Evolutionary conservation across 2,329 filamentous ascomycete species (phyloP).

Genomic region (Phaeoacremonium minimum): DNA sequence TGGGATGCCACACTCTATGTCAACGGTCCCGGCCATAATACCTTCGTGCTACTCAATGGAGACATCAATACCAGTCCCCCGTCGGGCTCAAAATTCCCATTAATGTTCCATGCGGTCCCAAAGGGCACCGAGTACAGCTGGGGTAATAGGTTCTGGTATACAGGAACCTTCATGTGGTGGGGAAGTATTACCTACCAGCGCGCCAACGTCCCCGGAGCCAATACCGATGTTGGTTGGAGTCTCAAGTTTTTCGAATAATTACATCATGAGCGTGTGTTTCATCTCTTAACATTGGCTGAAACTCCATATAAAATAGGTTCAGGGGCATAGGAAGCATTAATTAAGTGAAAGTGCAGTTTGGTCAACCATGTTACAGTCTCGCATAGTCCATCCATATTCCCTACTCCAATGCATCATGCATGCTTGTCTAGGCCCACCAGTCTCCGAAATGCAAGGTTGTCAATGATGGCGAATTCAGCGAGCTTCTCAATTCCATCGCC

Average conservation of each 20-base stretch:
- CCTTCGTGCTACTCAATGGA: slow-evolving; percentile 14
- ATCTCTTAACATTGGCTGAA: too few species aligned
- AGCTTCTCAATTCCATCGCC: slow-evolving; percentile 25
- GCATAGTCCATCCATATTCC: background rate
- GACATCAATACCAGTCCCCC: too few species aligned
- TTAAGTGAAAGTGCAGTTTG: too few species aligned
- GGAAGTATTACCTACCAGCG: slow-evolving; percentile 11
- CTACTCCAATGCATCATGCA: background rate
- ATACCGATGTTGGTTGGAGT: too few species aligned
- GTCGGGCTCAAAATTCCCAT: too few species aligned
- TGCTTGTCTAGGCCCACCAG: slow-evolving; percentile 19
- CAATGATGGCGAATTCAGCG: slow-evolving; percentile 28
- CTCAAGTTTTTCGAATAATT: too few species aligned
- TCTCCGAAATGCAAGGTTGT: slow-evolving; percentile 28
- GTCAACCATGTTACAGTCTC: too few species aligned
- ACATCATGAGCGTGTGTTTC: too few species aligned
- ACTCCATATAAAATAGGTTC: too few species aligned
- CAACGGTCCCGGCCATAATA: slow-evolving; percentile 18
- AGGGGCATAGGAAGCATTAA: too few species aligned
- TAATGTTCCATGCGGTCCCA: slow-evolving; percentile 15
- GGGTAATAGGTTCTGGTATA: slow-evolving; percentile 13
- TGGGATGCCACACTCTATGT: slow-evolving; percentile 16
- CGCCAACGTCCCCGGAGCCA: slow-evolving; percentile 11
- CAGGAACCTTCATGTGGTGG: slow-evolving; percentile 15
- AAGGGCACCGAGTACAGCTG: slow-evolving; percentile 14